Percentiles rank a stretch among this genome's conserved stretches.
These are phyloP conservation scores for Trypanosoma avium DNA, from an alignment of 208 protist genomes.

Conservation along the genomic window DNA sequence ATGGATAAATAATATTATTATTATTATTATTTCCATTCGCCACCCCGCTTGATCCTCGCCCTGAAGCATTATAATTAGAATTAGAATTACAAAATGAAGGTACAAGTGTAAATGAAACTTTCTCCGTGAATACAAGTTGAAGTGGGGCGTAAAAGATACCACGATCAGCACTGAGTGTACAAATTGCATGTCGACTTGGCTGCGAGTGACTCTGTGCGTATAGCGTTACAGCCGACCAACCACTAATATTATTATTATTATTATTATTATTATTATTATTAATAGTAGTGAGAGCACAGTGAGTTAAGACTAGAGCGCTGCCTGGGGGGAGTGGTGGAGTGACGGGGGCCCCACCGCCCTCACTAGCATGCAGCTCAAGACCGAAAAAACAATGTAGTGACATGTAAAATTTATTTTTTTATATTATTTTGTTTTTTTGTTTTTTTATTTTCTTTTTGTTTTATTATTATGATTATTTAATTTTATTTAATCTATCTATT, in stretches of 20 bases:
- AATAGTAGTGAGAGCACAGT: constrained; percentile 59
- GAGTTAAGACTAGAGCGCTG: constrained; percentile 66
- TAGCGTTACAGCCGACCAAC: constrained; percentile 66
- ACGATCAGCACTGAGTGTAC: constrained; percentile 45
- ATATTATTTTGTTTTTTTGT: background rate
- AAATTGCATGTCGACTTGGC: constrained; percentile 57
- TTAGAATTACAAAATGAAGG: too few relatives aligned
- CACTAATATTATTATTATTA: too few relatives aligned
- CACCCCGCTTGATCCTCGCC: background rate
- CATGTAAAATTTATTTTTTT: constrained; percentile 26
- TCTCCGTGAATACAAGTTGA: constrained; percentile 67
- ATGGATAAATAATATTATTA: constrained; percentile 27
- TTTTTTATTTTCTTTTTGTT: background rate
- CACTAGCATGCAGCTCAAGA: constrained; percentile 55
- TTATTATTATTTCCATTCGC: background rate
- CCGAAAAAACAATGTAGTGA: constrained; percentile 87
- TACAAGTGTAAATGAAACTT: constrained; percentile 63
- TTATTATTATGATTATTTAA: background rate
- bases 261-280: too few relatives aligned
- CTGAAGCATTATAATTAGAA: too few relatives aligned
- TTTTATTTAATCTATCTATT: background rate
- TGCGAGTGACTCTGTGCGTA: constrained; percentile 69
- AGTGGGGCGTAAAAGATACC: constrained; percentile 56
- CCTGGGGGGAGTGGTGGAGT: constrained; percentile 59
- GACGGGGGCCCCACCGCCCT: constrained; percentile 50